A percentile compares a stretch with the other conserved stretches of the same genome.
phyloP scores from a whole-genome alignment of 2,329 filamentous ascomycete species.

The Epichloe hybrida region DNA sequence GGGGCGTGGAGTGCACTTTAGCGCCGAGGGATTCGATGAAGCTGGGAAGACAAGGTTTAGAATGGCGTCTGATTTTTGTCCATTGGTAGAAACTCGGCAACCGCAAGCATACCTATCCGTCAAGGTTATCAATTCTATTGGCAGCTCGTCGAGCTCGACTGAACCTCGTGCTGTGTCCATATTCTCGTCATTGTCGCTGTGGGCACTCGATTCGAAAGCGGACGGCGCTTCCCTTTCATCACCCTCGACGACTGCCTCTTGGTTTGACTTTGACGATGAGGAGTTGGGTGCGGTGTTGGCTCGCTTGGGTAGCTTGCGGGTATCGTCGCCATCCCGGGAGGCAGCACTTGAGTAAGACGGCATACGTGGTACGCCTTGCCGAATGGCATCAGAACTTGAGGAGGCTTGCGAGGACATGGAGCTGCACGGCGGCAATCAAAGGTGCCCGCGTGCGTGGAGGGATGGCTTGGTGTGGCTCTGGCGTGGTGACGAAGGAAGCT shows the following conservation, averaged over 20 bases:
- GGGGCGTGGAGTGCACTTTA: conserved; percentile 73
- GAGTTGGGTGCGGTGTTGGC: conserved; percentile 33
- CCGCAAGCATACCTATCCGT: conserved; percentile 56
- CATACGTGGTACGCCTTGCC: conserved; percentile 17
- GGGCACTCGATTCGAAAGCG: conserved; percentile 34
- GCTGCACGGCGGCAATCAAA: conserved; percentile 11
- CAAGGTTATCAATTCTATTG: conserved; percentile 83
- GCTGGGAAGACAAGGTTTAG: conserved; percentile 27
- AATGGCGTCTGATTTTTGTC: background rate
- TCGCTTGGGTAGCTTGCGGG: conserved; percentile 25
- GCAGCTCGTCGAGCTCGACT: conserved; percentile 73
- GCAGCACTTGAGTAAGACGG: conserved; percentile 17
- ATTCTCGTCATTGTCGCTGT: conserved; percentile 30
- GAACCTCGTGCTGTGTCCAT: conserved; percentile 38
- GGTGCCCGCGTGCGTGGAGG: conserved; percentile 3
- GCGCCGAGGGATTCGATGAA: conserved; percentile 85
- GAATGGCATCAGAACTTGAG: conserved; percentile 16
- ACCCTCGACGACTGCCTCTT: conserved; percentile 9
- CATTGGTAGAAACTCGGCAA: background rate
- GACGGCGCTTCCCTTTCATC: conserved; percentile 25
- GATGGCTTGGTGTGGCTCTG: background rate
- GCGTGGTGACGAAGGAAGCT: background rate
- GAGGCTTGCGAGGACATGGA: conserved; percentile 22
- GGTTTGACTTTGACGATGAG: conserved; percentile 6
- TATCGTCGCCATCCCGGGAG: conserved; percentile 17